phyloP scores from a whole-genome alignment of 345 rosid genomes.

The Hibiscus syriacus region DNA sequence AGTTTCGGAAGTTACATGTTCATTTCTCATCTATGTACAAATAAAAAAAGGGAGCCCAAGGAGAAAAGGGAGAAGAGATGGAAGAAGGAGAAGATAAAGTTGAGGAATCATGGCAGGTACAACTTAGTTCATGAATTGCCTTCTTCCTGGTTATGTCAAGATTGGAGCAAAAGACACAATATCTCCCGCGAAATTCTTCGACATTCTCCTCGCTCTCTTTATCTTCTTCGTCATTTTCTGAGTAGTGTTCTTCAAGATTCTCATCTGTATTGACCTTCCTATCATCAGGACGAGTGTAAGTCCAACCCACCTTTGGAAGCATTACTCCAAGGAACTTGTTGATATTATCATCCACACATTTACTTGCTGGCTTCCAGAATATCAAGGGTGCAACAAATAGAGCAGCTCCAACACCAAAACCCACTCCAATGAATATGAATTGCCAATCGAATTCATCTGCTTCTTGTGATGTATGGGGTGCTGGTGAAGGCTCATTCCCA shows the following conservation, averaged over 20 bases:
- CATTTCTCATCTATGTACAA: slow-evolving; percentile 19
- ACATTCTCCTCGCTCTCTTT: background rate
- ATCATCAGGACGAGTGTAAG: slow-evolving; percentile 24
- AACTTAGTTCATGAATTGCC: slow-evolving; percentile 38
- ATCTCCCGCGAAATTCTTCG: slow-evolving; percentile 26
- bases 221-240: slow-evolving; percentile 11
- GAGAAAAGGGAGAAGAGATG: slow-evolving; percentile 29
- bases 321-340: slow-evolving; percentile 35
- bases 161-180: slow-evolving; percentile 57
- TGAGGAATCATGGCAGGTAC: slow-evolving; percentile 39
- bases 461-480: too few species aligned
- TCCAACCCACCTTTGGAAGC: slow-evolving; percentile 39
- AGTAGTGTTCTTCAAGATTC: background rate
- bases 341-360: slow-evolving; percentile 20
- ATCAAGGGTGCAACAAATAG: slow-evolving; percentile 26
- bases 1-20: background rate
- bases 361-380: slow-evolving; percentile 22
- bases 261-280: slow-evolving; percentile 18
- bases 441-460: slow-evolving; percentile 30
- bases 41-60: slow-evolving; percentile 6
- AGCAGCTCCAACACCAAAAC: slow-evolving; percentile 51
- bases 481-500: background rate
- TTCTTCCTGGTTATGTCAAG: slow-evolving; percentile 36
- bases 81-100: too few species aligned
- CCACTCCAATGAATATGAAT: slow-evolving; percentile 35